Evolutionary conservation across 768 basidiomycete genomes (phyloP).

Genomic region (Russula sp.): DNA sequence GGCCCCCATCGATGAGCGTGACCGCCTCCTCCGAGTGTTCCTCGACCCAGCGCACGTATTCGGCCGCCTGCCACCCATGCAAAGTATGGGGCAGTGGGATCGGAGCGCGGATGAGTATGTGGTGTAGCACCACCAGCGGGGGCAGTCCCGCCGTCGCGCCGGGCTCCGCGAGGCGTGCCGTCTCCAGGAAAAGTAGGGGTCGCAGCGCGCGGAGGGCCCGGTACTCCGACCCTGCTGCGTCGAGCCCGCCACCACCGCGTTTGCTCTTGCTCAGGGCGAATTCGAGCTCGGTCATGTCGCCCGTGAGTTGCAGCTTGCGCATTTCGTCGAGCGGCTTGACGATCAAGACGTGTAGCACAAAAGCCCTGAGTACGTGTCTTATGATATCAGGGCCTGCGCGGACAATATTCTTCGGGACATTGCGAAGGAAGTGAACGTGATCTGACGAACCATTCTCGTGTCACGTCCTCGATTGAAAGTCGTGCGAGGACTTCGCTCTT

Average conservation of each 20-base stretch:
- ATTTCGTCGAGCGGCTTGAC: constrained; percentile 85
- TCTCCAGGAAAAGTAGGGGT: constrained; percentile 86
- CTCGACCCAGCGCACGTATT: constrained; percentile 94
- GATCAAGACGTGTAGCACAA: constrained; percentile 89
- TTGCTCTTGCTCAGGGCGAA: constrained; percentile 71
- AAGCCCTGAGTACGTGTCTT: constrained; percentile 74
- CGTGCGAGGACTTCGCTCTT: constrained; percentile 69
- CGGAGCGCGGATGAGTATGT: constrained; percentile 85
- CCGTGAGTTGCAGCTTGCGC: constrained; percentile 90
- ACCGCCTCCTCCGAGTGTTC: constrained; percentile 82
- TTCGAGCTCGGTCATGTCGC: constrained; percentile 95
- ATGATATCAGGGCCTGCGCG: constrained; percentile 43
- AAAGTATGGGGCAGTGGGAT: constrained; percentile 80
- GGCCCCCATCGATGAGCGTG: constrained; percentile 75
- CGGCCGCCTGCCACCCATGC: constrained; percentile 92
- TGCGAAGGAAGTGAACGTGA: neutral
- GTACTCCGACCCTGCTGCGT: constrained; percentile 85
- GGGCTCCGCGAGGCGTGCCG: constrained; percentile 55
- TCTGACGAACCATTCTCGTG: constrained; percentile 59
- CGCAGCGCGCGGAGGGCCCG: constrained; percentile 78
- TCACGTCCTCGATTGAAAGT: constrained; percentile 66
- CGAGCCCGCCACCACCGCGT: constrained; percentile 55
- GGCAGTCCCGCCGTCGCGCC: constrained; percentile 69
- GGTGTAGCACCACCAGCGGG: constrained; percentile 87
- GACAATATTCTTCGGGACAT: neutral